phyloP scores from a whole-genome alignment of 805 yeast genomes.

The Tetrapisispora fleetii region DNA sequence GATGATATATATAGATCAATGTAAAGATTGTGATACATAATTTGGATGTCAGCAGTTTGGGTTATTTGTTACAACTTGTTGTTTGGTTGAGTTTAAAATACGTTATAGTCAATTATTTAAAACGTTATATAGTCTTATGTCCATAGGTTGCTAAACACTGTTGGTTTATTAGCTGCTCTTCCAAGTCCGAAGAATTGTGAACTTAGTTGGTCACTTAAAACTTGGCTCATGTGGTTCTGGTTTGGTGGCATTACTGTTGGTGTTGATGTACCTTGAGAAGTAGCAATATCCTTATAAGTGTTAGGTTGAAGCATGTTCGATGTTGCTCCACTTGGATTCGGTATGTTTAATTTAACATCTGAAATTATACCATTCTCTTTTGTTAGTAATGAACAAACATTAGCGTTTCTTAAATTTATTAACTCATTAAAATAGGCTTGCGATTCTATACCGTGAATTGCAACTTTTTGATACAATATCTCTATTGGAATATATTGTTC shows the following conservation, averaged over 20 bases:
- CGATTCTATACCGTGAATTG: conserved; percentile 11
- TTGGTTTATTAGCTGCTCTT: conserved; percentile 4
- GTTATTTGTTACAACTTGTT: too few species aligned
- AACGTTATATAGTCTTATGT: background rate
- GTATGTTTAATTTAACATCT: conserved; percentile 13
- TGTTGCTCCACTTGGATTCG: background rate
- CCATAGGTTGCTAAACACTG: background rate
- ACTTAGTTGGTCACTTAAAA: background rate
- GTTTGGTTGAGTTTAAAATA: too few species aligned
- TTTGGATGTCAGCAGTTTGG: background rate
- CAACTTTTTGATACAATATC: conserved; percentile 15
- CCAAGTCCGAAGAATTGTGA: conserved; percentile 6
- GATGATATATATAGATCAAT: too few species aligned
- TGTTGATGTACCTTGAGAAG: background rate
- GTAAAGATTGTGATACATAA: too few species aligned
- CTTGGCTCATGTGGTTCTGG: background rate
- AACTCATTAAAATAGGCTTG: conserved; percentile 15
- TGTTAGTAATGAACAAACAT: conserved; percentile 17
- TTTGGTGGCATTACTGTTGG: background rate
- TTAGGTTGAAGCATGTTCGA: background rate
- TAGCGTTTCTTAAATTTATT: conserved; percentile 12
- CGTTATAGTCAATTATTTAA: background rate
- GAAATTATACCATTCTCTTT: conserved; percentile 16
- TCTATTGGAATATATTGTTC: conserved; percentile 17
- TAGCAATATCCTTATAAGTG: background rate